Evolutionary conservation across 331 rosid genomes (phyloP).

Genomic region (Acacia concinna): DNA sequence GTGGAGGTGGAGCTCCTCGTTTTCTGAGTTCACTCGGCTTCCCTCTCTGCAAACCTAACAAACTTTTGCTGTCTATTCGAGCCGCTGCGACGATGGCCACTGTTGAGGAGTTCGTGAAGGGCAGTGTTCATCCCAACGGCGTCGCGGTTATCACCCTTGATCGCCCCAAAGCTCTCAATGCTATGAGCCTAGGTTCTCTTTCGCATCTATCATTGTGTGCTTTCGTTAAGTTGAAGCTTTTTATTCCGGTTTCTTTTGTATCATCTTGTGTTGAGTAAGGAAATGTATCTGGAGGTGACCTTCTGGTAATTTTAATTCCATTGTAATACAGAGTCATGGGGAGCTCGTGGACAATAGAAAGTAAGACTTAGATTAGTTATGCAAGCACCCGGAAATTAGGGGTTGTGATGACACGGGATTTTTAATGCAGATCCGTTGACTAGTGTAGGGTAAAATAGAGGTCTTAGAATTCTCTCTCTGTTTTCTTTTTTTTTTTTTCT

Average conservation of each 20-base stretch:
- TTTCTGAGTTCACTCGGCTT: not conserved
- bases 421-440: conserved; percentile 7
- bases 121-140: conserved; percentile 75
- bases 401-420: not conserved
- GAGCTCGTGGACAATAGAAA: conserved; percentile 21
- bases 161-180: conserved; percentile 99
- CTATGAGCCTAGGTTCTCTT: conserved; percentile 78
- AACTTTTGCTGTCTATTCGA: not conserved
- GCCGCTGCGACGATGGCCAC: conserved; percentile 35
- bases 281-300: not conserved
- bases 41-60: conserved; percentile 2
- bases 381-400: not conserved
- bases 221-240: not conserved
- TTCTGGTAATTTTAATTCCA: conserved; percentile 15
- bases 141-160: conserved; percentile 87
- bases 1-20: not conserved
- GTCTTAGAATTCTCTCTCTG: too few relatives aligned
- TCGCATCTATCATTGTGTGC: not conserved
- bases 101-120: conserved; percentile 85
- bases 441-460: not conserved
- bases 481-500: too few relatives aligned
- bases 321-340: not conserved
- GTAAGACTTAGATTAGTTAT: not conserved
- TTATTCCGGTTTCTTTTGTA: not conserved
- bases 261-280: not conserved